Evolutionary conservation across 192 early-diverging fungal species (phyloP).

Genomic region (Backusella macrospora): DNA sequence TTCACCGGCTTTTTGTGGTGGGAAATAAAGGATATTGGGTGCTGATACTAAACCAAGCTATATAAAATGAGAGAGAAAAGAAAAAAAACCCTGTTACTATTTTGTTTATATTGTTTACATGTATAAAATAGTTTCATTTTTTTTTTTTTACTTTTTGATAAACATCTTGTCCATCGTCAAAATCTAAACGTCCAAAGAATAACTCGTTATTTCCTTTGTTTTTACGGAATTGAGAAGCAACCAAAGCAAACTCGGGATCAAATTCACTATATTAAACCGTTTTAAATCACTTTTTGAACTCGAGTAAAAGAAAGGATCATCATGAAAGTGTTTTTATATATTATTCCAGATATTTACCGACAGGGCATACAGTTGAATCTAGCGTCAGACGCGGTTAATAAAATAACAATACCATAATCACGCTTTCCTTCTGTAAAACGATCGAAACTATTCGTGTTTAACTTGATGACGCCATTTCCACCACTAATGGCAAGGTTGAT

Average conservation of each 20-base stretch:
- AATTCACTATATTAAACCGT: constrained; percentile 56
- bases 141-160: constrained; percentile 60
- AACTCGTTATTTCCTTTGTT: constrained; percentile 41
- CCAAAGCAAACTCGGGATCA: constrained; percentile 64
- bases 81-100: neutral
- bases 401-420: constrained; percentile 65
- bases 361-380: constrained; percentile 71
- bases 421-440: constrained; percentile 61
- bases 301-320: neutral
- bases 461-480: constrained; percentile 47
- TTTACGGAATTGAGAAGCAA: constrained; percentile 55
- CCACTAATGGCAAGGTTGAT: constrained; percentile 23
- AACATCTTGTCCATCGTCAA: constrained; percentile 58
- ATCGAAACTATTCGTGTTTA: constrained; percentile 59
- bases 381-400: constrained; percentile 69
- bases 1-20: constrained; percentile 55
- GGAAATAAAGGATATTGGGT: constrained; percentile 70
- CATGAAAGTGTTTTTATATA: neutral
- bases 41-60: constrained; percentile 59
- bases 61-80: neutral
- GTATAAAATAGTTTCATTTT: no score
- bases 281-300: neutral
- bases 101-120: no score
- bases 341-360: constrained; percentile 48
- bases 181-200: constrained; percentile 71